Percentiles rank a stretch among this genome's conserved stretches.
phyloP scores from a whole-genome alignment of 2,329 filamentous ascomycete species.

The Apiospora aurea region DNA sequence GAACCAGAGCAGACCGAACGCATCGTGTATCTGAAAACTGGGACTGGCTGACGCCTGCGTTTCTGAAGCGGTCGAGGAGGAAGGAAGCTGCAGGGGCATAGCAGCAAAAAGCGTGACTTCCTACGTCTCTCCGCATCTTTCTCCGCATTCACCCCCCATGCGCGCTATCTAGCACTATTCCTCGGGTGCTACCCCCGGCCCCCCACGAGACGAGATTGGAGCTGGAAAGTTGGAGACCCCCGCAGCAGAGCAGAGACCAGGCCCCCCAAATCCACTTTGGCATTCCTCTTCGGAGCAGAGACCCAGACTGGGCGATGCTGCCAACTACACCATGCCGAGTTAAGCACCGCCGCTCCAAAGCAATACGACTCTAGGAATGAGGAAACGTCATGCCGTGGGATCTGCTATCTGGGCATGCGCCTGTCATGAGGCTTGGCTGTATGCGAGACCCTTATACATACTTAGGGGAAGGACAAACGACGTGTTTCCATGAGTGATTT shows the following conservation, averaged over 20 bases:
- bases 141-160: slow-evolving; percentile 7
- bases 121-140: slow-evolving; percentile 14
- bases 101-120: not conserved
- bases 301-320: not conserved
- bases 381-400: not conserved
- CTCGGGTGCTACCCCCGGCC: not conserved
- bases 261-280: not conserved
- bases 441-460: not conserved
- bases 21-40: not conserved
- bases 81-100: not conserved
- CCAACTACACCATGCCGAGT: not conserved
- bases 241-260: not conserved
- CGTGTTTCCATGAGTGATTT: not conserved
- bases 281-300: not conserved
- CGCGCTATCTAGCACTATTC: not conserved
- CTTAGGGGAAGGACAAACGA: not conserved
- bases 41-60: not conserved
- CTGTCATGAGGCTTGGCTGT: not conserved
- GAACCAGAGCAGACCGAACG: not conserved
- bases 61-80: not conserved
- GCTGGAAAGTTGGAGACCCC: slow-evolving; percentile 5
- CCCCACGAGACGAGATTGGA: slow-evolving; percentile 3
- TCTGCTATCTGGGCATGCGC: not conserved
- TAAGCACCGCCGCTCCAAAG: not conserved
- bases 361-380: not conserved